phyloP scores from a whole-genome alignment of 352 stramenopile genomes.

The Pythium dissimile region DNA sequence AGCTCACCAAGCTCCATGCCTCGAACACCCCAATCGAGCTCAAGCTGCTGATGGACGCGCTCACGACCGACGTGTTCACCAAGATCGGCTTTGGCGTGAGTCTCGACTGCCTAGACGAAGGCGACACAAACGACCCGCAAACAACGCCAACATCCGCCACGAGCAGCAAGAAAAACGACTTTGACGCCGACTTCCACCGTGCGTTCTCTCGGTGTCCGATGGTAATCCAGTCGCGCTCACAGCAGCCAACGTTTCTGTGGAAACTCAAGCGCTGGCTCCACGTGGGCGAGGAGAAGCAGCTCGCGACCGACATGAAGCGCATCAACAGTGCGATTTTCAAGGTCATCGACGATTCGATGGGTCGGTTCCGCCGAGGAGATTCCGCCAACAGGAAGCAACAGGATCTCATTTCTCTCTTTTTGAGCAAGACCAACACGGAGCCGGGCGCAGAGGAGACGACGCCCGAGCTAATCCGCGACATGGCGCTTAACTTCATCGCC shows the following conservation, averaged over 20 bases:
- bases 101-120: conserved; percentile 38
- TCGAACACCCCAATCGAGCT: conserved; percentile 31
- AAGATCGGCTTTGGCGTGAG: conserved; percentile 72
- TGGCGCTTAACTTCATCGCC: conserved; percentile 78
- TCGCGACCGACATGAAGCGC: conserved; percentile 19
- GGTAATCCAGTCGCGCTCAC: conserved; percentile 19
- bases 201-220: conserved; percentile 22
- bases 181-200: conserved; percentile 25
- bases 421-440: conserved; percentile 20
- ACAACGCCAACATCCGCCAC: too few relatives aligned
- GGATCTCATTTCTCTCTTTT: conserved; percentile 45
- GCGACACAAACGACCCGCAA: conserved; percentile 19
- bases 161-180: conserved; percentile 16
- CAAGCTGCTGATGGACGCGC: conserved; percentile 48
- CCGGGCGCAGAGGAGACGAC: conserved; percentile 5
- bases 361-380: not conserved
- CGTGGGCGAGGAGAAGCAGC: conserved; percentile 24
- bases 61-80: conserved; percentile 71
- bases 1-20: conserved; percentile 19
- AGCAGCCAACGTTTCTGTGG: conserved; percentile 28
- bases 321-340: conserved; percentile 26
- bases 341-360: conserved; percentile 27
- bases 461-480: conserved; percentile 47
- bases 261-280: conserved; percentile 24
- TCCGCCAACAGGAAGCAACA: conserved; percentile 9